Conservation (phyloP, 345 rosid species). For the Aurinia saxatilis region DNA sequence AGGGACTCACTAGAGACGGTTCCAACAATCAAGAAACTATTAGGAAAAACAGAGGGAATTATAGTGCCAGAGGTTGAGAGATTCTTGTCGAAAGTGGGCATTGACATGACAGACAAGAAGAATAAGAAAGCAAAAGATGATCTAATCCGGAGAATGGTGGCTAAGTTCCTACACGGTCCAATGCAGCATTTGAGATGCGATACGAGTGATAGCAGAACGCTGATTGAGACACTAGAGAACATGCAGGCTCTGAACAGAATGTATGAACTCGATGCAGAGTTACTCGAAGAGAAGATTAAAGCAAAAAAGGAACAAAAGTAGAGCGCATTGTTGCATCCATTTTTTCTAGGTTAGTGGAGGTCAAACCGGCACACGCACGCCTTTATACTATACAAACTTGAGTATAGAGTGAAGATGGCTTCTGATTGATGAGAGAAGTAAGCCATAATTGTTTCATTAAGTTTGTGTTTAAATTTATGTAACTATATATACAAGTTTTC, state of each 20-base stretch:
- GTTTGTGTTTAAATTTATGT: neutral
- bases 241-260: slow-evolving; percentile 93
- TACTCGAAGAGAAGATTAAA: slow-evolving; percentile 73
- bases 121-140: slow-evolving; percentile 71
- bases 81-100: slow-evolving; percentile 73
- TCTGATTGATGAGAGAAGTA: neutral
- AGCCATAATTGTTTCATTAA: slow-evolving; percentile 1
- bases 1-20: slow-evolving; percentile 92
- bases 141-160: slow-evolving; percentile 76
- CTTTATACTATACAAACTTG: slow-evolving; percentile 12
- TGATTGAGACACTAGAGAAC: slow-evolving; percentile 77
- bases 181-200: slow-evolving; percentile 96
- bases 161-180: slow-evolving; percentile 88
- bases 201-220: slow-evolving; percentile 58
- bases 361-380: neutral
- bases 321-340: slow-evolving; percentile 5
- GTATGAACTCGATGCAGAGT: slow-evolving; percentile 79
- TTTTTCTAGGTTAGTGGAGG: slow-evolving; percentile 8
- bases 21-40: slow-evolving; percentile 86
- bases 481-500: neutral
- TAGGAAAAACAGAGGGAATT: slow-evolving; percentile 81
- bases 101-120: slow-evolving; percentile 57
- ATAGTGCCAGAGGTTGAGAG: slow-evolving; percentile 61
- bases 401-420: slow-evolving; percentile 4
- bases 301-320: slow-evolving; percentile 53